Percentiles rank a stretch among this genome's conserved stretches.
These are phyloP conservation scores for Acanthamoeba rhysodes DNA, from an alignment of 208 protist genomes.

Conservation along the genomic window DNA sequence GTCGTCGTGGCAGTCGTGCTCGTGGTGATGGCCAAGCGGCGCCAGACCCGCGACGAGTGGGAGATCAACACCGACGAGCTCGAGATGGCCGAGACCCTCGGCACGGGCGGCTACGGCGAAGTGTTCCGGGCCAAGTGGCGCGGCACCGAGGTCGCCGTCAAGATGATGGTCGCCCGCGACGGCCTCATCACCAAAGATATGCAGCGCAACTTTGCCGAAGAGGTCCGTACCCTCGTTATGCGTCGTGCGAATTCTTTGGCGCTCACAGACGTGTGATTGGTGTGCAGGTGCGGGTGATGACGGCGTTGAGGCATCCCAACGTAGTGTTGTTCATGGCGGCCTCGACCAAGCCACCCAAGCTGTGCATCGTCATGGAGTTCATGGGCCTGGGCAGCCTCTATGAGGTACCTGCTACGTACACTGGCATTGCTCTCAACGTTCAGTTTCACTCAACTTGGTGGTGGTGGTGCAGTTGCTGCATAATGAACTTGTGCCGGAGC, in stretches of 20 bases:
- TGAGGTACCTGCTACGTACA: not conserved
- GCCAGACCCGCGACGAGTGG: constrained; percentile 11
- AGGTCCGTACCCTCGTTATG: not conserved
- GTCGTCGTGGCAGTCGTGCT: not conserved
- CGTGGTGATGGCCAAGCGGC: not conserved
- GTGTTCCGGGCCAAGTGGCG: constrained; percentile 40
- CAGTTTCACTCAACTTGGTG: not conserved
- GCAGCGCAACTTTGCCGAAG: not conserved
- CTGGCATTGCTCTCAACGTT: not conserved
- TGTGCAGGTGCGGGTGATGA: constrained; percentile 69
- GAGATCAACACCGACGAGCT: constrained; percentile 21
- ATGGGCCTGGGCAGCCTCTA: constrained; percentile 18
- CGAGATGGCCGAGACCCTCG: constrained; percentile 37
- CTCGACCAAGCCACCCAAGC: constrained; percentile 36
- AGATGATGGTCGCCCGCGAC: constrained; percentile 22
- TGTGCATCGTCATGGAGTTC: constrained; percentile 70
- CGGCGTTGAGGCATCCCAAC: constrained; percentile 78
- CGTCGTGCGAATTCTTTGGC: not conserved
- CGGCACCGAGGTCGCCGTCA: constrained; percentile 60
- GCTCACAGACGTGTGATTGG: not conserved
- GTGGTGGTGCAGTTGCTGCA: not conserved
- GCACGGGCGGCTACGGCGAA: constrained; percentile 47
- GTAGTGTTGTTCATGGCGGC: constrained; percentile 85
- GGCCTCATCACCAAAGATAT: constrained; percentile 18
- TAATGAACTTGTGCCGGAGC: not conserved